Conservation (phyloP, 2,329 filamentous ascomycete species). For the Aspergillus ochraceus region DNA sequence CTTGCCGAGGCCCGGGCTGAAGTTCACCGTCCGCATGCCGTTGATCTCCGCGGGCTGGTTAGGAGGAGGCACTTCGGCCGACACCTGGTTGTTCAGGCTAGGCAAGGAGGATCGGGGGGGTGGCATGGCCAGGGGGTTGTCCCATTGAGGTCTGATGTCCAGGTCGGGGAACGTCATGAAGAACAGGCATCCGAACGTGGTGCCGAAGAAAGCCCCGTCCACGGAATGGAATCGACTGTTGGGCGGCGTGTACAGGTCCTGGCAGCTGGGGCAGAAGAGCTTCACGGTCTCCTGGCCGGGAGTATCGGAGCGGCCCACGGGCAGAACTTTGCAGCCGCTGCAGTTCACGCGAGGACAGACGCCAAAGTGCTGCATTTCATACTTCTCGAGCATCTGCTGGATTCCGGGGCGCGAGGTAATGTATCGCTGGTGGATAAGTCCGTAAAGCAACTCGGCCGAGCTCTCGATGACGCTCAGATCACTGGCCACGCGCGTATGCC, state of each 20-base stretch:
- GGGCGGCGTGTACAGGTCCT: constrained; percentile 95
- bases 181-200: constrained; percentile 94
- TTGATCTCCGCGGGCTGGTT: constrained; percentile 66
- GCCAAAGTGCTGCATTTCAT: constrained; percentile 94
- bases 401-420: constrained; percentile 96
- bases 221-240: constrained; percentile 97
- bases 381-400: constrained; percentile 99
- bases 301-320: constrained; percentile 90
- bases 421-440: constrained; percentile 96
- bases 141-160: constrained; percentile 73
- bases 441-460: constrained; percentile 96
- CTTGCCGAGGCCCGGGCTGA: constrained; percentile 80
- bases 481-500: constrained; percentile 83
- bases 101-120: constrained; percentile 31
- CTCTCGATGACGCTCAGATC: constrained; percentile 95
- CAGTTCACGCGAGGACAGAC: constrained; percentile 93
- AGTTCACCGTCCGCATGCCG: constrained; percentile 81
- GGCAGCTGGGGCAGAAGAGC: constrained; percentile 93
- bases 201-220: constrained; percentile 96
- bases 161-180: constrained; percentile 98
- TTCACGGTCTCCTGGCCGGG: constrained; percentile 97
- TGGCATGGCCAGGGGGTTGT: constrained; percentile 37
- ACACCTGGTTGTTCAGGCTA: constrained; percentile 29
- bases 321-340: constrained; percentile 83
- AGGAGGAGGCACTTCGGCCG: constrained; percentile 37